These are phyloP conservation scores for Geranium rotundifolium DNA, from an alignment of 345 rosid species.

Conservation along the genomic window DNA sequence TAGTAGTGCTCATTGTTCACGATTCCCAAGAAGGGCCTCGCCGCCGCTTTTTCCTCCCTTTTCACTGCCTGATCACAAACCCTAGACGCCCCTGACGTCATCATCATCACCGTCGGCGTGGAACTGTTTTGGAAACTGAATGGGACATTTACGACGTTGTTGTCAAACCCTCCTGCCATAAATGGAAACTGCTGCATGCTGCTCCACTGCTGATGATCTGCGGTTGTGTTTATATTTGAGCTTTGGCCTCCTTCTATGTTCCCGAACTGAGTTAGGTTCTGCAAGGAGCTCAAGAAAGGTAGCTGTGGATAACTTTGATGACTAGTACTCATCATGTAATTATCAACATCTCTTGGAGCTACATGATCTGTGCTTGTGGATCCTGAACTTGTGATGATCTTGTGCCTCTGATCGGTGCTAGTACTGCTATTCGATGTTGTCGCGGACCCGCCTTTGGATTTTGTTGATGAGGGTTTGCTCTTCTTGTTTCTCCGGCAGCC, in stretches of 20 bases:
- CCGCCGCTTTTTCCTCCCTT: constrained; percentile 34
- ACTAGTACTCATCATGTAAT: neutral
- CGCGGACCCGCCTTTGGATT: constrained; percentile 13
- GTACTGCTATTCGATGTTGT: no score
- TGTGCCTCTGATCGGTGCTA: neutral
- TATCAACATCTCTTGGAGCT: constrained; percentile 1
- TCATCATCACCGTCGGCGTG: no score
- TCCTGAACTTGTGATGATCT: constrained; percentile 11
- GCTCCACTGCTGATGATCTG: constrained; percentile 17
- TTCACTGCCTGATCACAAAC: constrained; percentile 51
- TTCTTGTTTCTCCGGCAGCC: constrained; percentile 66
- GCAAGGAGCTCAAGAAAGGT: constrained; percentile 43
- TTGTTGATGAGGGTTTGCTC: constrained; percentile 20
- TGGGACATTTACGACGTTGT: no score
- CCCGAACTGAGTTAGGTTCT: constrained; percentile 29
- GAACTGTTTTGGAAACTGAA: constrained; percentile 19
- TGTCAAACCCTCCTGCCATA: constrained; percentile 10
- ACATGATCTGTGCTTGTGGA: constrained; percentile 8
- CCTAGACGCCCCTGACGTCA: constrained; percentile 18
- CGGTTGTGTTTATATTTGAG: neutral
- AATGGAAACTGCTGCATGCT: constrained; percentile 37
- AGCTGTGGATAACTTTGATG: constrained; percentile 19
- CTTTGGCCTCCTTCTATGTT: no score
- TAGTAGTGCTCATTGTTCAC: constrained; percentile 24
- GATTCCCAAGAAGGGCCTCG: constrained; percentile 23